Evolutionary conservation across 2,329 filamentous ascomycete genomes (phyloP).

Genomic region (Aspergillus pseudotamarii): DNA sequence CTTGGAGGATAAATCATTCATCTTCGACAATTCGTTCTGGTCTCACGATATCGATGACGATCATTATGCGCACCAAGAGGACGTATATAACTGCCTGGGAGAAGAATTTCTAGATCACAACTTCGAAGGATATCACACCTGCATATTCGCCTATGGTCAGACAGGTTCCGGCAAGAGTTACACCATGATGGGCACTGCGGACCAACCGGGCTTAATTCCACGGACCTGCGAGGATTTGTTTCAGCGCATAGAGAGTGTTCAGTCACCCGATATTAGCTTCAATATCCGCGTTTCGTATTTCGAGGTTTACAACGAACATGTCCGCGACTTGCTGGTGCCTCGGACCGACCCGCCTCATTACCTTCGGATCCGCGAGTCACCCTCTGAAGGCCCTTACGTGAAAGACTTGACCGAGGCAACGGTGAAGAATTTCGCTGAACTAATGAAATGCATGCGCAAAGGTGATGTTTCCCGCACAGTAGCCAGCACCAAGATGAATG

Average conservation of each 20-base stretch:
- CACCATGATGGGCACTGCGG: slow-evolving; percentile 90
- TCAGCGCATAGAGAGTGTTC: slow-evolving; percentile 81
- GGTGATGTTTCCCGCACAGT: slow-evolving; percentile 86
- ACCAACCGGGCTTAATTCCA: slow-evolving; percentile 88
- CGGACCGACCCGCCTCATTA: slow-evolving; percentile 81
- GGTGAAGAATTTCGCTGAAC: slow-evolving; percentile 82
- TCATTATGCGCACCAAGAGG: slow-evolving; percentile 89
- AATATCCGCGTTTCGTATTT: slow-evolving; percentile 98
- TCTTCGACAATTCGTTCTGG: slow-evolving; percentile 98
- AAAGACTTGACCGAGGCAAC: slow-evolving; percentile 94
- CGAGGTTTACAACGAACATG: slow-evolving; percentile 99
- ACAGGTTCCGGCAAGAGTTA: slow-evolving; percentile 98
- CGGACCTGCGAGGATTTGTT: slow-evolving; percentile 96
- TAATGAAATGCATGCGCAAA: slow-evolving; percentile 85
- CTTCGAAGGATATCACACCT: slow-evolving; percentile 98
- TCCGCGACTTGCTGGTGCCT: slow-evolving; percentile 86
- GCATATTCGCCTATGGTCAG: slow-evolving; percentile 98
- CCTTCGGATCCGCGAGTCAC: slow-evolving; percentile 95
- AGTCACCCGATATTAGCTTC: slow-evolving; percentile 91
- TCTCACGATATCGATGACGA: slow-evolving; percentile 78
- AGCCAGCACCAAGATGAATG: slow-evolving; percentile 98
- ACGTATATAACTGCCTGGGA: slow-evolving; percentile 90
- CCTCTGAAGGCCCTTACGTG: slow-evolving; percentile 92
- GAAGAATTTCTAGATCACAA: slow-evolving; percentile 99
- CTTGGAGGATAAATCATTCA: slow-evolving; percentile 86